Conservation (phyloP, 1,284 basidiomycete species). For the Fereydounia khargensis region DNA sequence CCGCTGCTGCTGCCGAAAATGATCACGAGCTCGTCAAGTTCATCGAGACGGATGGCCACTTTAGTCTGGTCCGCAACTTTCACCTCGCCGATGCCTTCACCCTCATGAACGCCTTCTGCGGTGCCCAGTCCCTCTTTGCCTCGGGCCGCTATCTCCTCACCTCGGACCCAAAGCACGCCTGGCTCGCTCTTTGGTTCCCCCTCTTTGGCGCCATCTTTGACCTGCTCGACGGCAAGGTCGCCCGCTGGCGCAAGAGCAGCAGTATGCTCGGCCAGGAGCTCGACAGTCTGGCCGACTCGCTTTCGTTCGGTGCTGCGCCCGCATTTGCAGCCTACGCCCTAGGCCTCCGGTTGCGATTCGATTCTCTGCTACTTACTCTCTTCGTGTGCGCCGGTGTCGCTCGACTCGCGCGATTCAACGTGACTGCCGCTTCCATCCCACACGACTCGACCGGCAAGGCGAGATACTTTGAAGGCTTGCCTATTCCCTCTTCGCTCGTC, state of each 20-base stretch:
- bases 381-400: slow-evolving; percentile 97
- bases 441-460: slow-evolving; percentile 83
- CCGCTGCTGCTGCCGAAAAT: neutral
- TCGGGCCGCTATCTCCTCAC: slow-evolving; percentile 83
- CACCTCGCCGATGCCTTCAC: slow-evolving; percentile 96
- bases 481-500: slow-evolving; percentile 85
- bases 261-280: slow-evolving; percentile 98
- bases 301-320: slow-evolving; percentile 96
- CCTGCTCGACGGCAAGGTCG: slow-evolving; percentile 95
- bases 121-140: slow-evolving; percentile 90
- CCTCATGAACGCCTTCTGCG: slow-evolving; percentile 99
- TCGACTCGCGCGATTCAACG: slow-evolving; percentile 94
- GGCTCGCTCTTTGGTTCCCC: slow-evolving; percentile 78
- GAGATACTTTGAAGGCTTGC: slow-evolving; percentile 94
- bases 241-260: slow-evolving; percentile 89
- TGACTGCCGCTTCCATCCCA: slow-evolving; percentile 90
- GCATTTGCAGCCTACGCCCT: slow-evolving; percentile 86
- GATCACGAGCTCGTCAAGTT: slow-evolving; percentile 44
- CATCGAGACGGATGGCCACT: slow-evolving; percentile 55
- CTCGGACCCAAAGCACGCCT: slow-evolving; percentile 65
- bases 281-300: slow-evolving; percentile 94
- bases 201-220: slow-evolving; percentile 97
- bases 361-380: slow-evolving; percentile 78
- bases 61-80: slow-evolving; percentile 71
- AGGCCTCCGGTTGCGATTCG: slow-evolving; percentile 83